Evolutionary conservation across 2,329 filamentous ascomycete genomes (phyloP).

Genomic region (Nemania sp.): DNA sequence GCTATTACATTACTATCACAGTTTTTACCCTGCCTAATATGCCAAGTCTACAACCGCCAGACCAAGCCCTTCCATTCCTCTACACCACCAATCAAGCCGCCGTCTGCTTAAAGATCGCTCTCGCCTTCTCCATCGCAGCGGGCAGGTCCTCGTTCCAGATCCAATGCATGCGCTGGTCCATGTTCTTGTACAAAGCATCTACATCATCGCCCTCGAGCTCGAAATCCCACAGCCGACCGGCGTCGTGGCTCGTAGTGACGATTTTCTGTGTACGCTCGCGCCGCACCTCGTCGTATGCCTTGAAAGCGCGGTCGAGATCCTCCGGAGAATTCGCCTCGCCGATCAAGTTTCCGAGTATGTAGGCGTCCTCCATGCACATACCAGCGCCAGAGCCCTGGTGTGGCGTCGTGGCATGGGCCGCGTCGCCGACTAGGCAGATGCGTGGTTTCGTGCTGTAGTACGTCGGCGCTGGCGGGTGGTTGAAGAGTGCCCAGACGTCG

Average conservation of each 20-base stretch:
- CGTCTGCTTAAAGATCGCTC: slow-evolving; percentile 37
- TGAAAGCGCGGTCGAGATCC: slow-evolving; percentile 50
- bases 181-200: slow-evolving; percentile 42
- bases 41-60: neutral
- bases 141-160: slow-evolving; percentile 43
- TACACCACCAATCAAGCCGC: neutral
- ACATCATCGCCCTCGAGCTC: slow-evolving; percentile 42
- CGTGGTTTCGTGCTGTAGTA: slow-evolving; percentile 42
- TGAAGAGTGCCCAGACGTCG: slow-evolving; percentile 51
- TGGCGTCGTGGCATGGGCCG: slow-evolving; percentile 64
- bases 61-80: neutral
- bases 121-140: slow-evolving; percentile 43
- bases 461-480: slow-evolving; percentile 48
- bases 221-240: slow-evolving; percentile 50
- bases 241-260: slow-evolving; percentile 53
- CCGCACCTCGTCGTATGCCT: slow-evolving; percentile 54
- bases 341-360: slow-evolving; percentile 47
- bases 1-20: too few species aligned
- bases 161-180: slow-evolving; percentile 41
- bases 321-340: slow-evolving; percentile 40
- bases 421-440: slow-evolving; percentile 60
- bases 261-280: slow-evolving; percentile 53
- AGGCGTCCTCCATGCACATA: slow-evolving; percentile 58
- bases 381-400: slow-evolving; percentile 62
- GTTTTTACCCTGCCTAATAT: neutral